These are phyloP conservation scores for Musa schizocarpa DNA, from an alignment of 176 grass and related monocot genomes.

Conservation along the genomic window DNA sequence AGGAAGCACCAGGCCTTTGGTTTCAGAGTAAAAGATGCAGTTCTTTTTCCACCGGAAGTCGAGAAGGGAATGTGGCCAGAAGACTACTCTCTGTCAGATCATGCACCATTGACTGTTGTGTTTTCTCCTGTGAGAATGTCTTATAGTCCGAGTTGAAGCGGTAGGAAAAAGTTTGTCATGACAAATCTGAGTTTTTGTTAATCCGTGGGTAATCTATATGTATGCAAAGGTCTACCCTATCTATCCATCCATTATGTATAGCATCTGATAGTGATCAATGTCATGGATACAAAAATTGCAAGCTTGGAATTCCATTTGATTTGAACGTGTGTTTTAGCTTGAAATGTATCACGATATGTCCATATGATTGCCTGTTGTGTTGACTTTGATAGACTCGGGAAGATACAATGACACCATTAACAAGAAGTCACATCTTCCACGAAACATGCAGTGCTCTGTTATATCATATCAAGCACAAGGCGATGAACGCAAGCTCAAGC, in stretches of 20 bases:
- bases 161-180: too few relatives aligned
- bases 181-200: background rate
- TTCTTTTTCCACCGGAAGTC: slow-evolving; percentile 78
- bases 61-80: slow-evolving; percentile 91
- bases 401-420: too few relatives aligned
- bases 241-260: background rate
- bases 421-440: too few relatives aligned
- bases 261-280: background rate
- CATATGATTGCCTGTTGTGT: too few relatives aligned
- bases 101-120: slow-evolving; percentile 76
- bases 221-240: background rate
- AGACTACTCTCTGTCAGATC: slow-evolving; percentile 79
- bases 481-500: too few relatives aligned
- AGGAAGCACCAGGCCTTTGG: slow-evolving; percentile 38
- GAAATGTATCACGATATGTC: too few relatives aligned
- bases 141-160: too few relatives aligned
- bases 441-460: too few relatives aligned
- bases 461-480: too few relatives aligned
- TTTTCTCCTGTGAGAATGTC: slow-evolving; percentile 57
- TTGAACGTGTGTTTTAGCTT: too few relatives aligned
- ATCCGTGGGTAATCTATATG: background rate
- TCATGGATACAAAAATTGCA: background rate
- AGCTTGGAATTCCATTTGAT: background rate
- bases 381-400: too few relatives aligned
- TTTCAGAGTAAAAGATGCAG: slow-evolving; percentile 78